Percentiles rank a stretch among this genome's conserved stretches.
Evolutionary conservation across 805 yeast species (phyloP).

Genomic region (Saccharomyces mikatae): DNA sequence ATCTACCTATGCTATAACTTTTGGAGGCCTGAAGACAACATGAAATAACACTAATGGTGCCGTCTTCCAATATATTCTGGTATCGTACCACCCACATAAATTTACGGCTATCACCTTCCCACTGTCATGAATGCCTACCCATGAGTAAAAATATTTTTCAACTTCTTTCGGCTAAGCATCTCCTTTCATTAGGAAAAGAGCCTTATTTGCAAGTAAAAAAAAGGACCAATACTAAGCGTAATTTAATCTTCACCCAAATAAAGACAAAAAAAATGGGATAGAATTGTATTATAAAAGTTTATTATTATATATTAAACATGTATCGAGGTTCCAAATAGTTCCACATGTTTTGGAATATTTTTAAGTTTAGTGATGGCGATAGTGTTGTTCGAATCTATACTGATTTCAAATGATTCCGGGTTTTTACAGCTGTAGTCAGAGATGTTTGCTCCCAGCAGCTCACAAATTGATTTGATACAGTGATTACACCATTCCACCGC

Average conservation of each 20-base stretch:
- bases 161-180: not conserved
- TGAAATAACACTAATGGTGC: conserved; percentile 8
- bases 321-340: not conserved
- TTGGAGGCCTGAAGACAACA: conserved; percentile 11
- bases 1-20: conserved; percentile 23
- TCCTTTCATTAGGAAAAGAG: not conserved
- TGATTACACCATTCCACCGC: conserved; percentile 25
- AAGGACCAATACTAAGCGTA: too few relatives aligned
- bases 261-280: not conserved
- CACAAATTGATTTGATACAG: conserved; percentile 13
- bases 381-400: conserved; percentile 8
- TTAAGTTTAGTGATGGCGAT: conserved; percentile 8
- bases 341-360: conserved; percentile 10
- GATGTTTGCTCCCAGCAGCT: conserved; percentile 7
- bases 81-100: conserved; percentile 25
- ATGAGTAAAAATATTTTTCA: not conserved
- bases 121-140: not conserved
- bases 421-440: not conserved
- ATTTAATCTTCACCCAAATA: too few relatives aligned
- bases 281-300: not conserved
- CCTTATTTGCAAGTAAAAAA: not conserved
- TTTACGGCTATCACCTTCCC: not conserved
- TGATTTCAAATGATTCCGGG: conserved; percentile 16
- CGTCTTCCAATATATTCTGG: conserved; percentile 15
- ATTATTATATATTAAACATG: not conserved